These are phyloP conservation scores for Bryum argenteum DNA, from an alignment of 225 moss, liverwort and hornwort genomes.

Conservation along the genomic window DNA sequence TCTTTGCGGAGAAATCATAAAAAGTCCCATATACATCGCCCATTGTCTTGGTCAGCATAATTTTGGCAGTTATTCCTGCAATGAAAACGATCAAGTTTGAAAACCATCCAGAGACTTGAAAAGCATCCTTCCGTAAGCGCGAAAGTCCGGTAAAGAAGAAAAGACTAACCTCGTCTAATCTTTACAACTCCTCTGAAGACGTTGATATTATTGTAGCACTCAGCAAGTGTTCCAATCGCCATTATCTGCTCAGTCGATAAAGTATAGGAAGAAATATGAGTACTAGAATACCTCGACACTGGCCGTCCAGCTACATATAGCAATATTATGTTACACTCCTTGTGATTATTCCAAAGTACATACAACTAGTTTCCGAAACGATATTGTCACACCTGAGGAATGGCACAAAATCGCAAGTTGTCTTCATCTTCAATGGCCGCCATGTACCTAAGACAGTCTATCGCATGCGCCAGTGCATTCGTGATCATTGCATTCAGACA, in stretches of 20 bases:
- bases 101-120: constrained; percentile 1
- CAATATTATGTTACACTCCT: neutral
- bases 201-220: constrained; percentile 88
- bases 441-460: constrained; percentile 77
- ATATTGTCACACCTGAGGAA: constrained; percentile 77
- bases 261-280: neutral
- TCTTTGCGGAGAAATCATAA: constrained; percentile 69
- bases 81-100: constrained; percentile 3
- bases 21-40: constrained; percentile 80
- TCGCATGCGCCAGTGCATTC: constrained; percentile 79
- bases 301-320: constrained; percentile 6
- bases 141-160: neutral
- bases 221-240: constrained; percentile 94
- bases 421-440: constrained; percentile 64
- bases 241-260: constrained; percentile 64
- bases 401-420: constrained; percentile 90
- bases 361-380: constrained; percentile 15
- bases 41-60: constrained; percentile 87
- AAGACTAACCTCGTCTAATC: constrained; percentile 78
- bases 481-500: constrained; percentile 95
- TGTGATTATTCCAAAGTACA: neutral
- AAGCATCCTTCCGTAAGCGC: constrained; percentile 14
- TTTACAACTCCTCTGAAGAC: constrained; percentile 98
- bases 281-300: constrained; percentile 19
- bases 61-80: constrained; percentile 91